phyloP scores from a whole-genome alignment of 2,329 filamentous ascomycete genomes.

The Gliomastix tumulicola region DNA sequence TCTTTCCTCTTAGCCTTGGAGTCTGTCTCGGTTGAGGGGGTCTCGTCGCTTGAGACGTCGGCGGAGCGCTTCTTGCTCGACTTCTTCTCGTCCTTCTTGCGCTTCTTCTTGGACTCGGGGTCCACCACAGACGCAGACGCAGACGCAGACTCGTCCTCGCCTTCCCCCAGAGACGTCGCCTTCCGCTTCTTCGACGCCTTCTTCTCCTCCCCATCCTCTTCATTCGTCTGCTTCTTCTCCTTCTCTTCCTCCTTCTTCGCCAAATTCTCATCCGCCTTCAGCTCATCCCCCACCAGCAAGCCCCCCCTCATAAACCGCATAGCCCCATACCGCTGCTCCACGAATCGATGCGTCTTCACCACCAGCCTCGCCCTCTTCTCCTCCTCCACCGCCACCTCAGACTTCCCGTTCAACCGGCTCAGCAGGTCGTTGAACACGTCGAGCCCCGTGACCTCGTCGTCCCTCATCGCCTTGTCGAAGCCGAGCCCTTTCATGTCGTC shows the following conservation, averaged over 20 bases:
- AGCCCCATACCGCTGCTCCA: constrained; percentile 67
- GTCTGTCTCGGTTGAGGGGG: constrained; percentile 13
- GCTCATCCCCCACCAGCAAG: constrained; percentile 52
- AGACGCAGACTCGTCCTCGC: constrained; percentile 14
- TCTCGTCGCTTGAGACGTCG: constrained; percentile 1
- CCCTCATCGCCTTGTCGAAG: constrained; percentile 67
- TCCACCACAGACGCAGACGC: constrained; percentile 13
- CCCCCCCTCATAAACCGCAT: constrained; percentile 89
- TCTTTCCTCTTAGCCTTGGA: constrained; percentile 23
- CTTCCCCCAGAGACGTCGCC: constrained; percentile 16
- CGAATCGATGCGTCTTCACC: constrained; percentile 65
- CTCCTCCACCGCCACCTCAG: constrained; percentile 62
- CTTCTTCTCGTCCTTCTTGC: constrained; percentile 24
- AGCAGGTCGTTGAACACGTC: constrained; percentile 82
- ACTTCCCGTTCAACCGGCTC: constrained; percentile 83
- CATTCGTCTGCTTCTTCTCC: constrained; percentile 3
- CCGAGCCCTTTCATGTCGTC: constrained; percentile 90
- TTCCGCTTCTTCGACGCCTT: constrained; percentile 39
- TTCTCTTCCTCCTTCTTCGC: constrained; percentile 12
- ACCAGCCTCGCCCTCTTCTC: constrained; percentile 64
- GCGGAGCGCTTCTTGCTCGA: constrained; percentile 16
- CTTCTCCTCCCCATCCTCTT: constrained; percentile 8
- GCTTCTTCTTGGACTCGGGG: constrained; percentile 10
- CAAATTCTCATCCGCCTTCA: constrained; percentile 32
- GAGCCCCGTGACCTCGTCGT: constrained; percentile 75